Evolutionary conservation across 352 stramenopile species (phyloP), one percentile per base, ranked within the genome.

Genomic region (Pythium myriotylum): DNA sequence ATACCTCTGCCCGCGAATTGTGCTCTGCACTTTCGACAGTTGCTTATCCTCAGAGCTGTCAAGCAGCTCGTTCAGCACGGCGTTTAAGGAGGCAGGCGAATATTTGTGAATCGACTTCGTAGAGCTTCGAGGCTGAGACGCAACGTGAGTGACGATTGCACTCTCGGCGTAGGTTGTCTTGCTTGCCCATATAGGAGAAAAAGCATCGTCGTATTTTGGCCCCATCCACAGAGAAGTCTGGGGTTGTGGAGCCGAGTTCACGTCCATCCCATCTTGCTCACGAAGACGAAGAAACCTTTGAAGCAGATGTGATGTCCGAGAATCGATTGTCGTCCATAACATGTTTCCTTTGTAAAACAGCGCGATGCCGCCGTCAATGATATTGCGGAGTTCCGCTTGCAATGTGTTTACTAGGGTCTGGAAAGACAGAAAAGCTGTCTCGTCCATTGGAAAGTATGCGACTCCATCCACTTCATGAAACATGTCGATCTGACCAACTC

Each of bases 121-220:
- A 10, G 45, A 22, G 43, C 66, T 61, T 12, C 80, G 76, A 23
- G 70, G 73, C 42, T 67, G 63, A 6, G 45, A 54, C 8, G 35
- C 62, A 33, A 59, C 51, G 29, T 68, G 62, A 19, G 60, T 62
- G 14, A 72, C 66, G 24, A 87, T 51, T 1, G 59, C 63, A 35
- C 76, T 86, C 68, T 90, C 81, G n/a, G 69, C 58, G 47, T 88
- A 90, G 2, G 76, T 76, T 17, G 74, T 66, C 42, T 85, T 84
- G 60, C 81, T 90, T 9, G 76, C 82, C 78, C 78, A 90, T 33
- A 90, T 39, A 22, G 81, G 76, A 20, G 72, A 68, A 54, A 88
- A 90, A 1, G 81, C 84, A 43, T 90, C 68, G 6, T 80, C 68
- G 50, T 88, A 90, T 20, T 72, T 72, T 17, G 62, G 51, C 14